Percentiles rank a stretch among this genome's conserved stretches.
Evolutionary conservation across 2,329 filamentous ascomycete genomes (phyloP).

Genomic region (Rachicladosporium sp.): DNA sequence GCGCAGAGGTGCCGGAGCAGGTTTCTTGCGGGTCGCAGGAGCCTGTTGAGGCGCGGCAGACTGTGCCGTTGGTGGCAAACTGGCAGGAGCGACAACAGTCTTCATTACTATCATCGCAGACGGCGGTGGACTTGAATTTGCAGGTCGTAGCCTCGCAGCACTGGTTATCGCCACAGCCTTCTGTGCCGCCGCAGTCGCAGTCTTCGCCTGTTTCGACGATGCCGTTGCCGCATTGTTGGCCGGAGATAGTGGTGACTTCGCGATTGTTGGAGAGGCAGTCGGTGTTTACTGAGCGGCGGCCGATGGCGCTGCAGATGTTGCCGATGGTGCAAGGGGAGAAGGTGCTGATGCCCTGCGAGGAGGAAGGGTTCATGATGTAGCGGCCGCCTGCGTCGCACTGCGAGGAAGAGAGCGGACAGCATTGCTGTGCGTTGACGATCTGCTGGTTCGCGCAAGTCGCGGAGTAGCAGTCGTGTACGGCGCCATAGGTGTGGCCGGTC

Average conservation of each 20-base stretch:
- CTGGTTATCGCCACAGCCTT: slow-evolving; percentile 57
- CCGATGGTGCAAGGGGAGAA: slow-evolving; percentile 87
- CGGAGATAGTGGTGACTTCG: slow-evolving; percentile 67
- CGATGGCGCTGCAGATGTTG: slow-evolving; percentile 83
- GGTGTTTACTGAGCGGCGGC: slow-evolving; percentile 61
- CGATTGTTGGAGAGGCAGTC: slow-evolving; percentile 75
- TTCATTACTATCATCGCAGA: slow-evolving; percentile 76
- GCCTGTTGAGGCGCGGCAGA: slow-evolving; percentile 72
- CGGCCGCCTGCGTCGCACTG: slow-evolving; percentile 63
- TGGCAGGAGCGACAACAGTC: slow-evolving; percentile 68
- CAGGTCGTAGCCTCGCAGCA: slow-evolving; percentile 85
- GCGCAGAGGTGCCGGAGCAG: slow-evolving; percentile 59
- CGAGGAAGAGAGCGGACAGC: slow-evolving; percentile 61
- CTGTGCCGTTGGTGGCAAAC: slow-evolving; percentile 51
- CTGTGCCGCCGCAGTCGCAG: slow-evolving; percentile 79
- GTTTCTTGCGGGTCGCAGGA: slow-evolving; percentile 75
- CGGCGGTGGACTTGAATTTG: slow-evolving; percentile 61
- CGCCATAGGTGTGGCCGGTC: slow-evolving; percentile 86
- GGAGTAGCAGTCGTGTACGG: slow-evolving; percentile 79
- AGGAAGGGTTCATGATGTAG: slow-evolving; percentile 96
- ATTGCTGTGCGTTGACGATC: slow-evolving; percentile 50
- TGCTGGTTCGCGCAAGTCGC: slow-evolving; percentile 54
- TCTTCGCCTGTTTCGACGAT: slow-evolving; percentile 92
- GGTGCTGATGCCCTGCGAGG: slow-evolving; percentile 54
- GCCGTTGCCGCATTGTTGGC: slow-evolving; percentile 85